phyloP scores from a whole-genome alignment of 148 eudicot species.

The Chenopodium berlandieri region DNA sequence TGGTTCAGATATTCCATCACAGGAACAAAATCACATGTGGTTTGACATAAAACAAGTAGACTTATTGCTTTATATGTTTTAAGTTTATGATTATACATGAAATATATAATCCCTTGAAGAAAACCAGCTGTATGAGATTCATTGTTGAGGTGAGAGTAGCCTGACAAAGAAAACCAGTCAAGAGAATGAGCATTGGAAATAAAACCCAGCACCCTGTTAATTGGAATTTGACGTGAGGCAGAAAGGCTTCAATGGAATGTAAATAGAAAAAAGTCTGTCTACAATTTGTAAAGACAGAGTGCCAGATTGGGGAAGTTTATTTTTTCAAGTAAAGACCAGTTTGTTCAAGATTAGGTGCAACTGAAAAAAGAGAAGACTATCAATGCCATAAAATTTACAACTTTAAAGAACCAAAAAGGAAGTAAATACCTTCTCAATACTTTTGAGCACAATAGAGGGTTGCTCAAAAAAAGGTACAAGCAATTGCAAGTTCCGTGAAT shows the following conservation, averaged over 20 bases:
- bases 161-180: background rate
- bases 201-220: background rate
- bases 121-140: background rate
- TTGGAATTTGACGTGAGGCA: background rate
- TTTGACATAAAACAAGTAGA: background rate
- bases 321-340: background rate
- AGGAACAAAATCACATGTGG: background rate
- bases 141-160: background rate
- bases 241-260: background rate
- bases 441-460: slow-evolving; percentile 64
- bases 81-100: background rate
- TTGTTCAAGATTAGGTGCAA: background rate
- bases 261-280: background rate
- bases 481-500: slow-evolving; percentile 80
- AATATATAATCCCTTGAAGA: background rate
- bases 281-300: background rate
- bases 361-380: background rate
- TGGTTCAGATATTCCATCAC: background rate
- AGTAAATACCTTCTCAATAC: slow-evolving; percentile 59
- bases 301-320: no score
- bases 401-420: background rate
- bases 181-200: background rate
- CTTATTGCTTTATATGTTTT: background rate
- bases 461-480: slow-evolving; percentile 87
- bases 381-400: background rate